Evolutionary conservation across 1,139 yeast genomes (phyloP).

Genomic region (Sugiyamaella sp.): DNA sequence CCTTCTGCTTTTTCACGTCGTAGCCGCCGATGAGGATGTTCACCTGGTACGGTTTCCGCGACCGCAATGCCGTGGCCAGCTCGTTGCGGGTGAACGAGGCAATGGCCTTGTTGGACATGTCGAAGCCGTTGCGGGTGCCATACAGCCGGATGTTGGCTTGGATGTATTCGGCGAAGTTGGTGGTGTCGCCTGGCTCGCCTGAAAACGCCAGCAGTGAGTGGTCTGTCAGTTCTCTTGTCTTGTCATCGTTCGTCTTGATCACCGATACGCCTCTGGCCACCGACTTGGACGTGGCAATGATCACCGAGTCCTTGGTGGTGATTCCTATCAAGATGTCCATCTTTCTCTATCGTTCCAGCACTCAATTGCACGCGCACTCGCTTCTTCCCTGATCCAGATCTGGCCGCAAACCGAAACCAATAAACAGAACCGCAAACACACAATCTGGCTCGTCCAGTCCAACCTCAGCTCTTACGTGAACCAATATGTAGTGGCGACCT

Average conservation of each 20-base stretch:
- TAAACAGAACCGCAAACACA: no score
- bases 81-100: constrained; percentile 88
- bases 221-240: constrained; percentile 74
- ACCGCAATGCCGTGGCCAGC: constrained; percentile 83
- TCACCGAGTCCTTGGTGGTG: constrained; percentile 75
- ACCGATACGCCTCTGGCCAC: constrained; percentile 93
- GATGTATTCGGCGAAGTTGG: constrained; percentile 92
- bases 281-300: constrained; percentile 91
- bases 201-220: constrained; percentile 86
- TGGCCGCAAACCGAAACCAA: no score
- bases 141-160: constrained; percentile 91
- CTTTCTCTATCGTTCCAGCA: constrained; percentile 13
- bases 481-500: no score
- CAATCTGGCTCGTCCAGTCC: no score
- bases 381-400: no score
- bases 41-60: constrained; percentile 93
- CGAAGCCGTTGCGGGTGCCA: constrained; percentile 82
- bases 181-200: constrained; percentile 96
- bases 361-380: background rate
- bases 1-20: constrained; percentile 62
- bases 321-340: constrained; percentile 95
- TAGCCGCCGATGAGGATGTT: constrained; percentile 86
- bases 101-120: constrained; percentile 68
- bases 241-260: constrained; percentile 83
- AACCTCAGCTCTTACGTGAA: no score